A percentile compares a stretch with the other conserved stretches of the same genome.
Conservation (phyloP, 2,329 filamentous ascomycete species). For the Didymella exigua region DNA sequence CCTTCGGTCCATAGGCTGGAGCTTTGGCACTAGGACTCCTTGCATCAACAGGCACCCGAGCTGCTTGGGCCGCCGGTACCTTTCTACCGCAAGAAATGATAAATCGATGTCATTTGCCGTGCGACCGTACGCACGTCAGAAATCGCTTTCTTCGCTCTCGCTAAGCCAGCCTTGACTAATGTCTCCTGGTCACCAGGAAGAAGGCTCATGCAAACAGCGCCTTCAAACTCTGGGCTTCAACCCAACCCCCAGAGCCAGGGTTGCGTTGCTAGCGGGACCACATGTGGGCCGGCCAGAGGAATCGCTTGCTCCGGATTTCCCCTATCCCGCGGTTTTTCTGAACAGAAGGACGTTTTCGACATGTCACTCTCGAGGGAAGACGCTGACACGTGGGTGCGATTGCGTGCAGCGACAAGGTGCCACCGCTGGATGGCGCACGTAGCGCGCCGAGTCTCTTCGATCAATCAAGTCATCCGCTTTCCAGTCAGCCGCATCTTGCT, state of each 20-base stretch:
- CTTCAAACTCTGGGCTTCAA: background rate
- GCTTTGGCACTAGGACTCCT: constrained; percentile 17
- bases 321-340: constrained; percentile 4
- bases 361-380: constrained; percentile 14
- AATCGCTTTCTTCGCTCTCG: constrained; percentile 6
- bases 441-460: constrained; percentile 5
- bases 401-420: constrained; percentile 22
- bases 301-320: constrained; percentile 9
- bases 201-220: background rate
- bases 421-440: constrained; percentile 19
- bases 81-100: constrained; percentile 15
- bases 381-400: constrained; percentile 27
- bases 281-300: constrained; percentile 14
- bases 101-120: constrained; percentile 16
- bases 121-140: constrained; percentile 16
- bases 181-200: background rate
- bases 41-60: constrained; percentile 15
- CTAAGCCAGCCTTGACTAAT: constrained; percentile 1
- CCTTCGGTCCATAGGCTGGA: constrained; percentile 18
- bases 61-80: constrained; percentile 17
- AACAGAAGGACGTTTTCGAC: background rate
- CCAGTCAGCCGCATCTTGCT: constrained; percentile 17
- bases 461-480: constrained; percentile 5
- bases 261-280: constrained; percentile 12
- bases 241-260: constrained; percentile 6